A percentile compares a stretch with the other conserved stretches of the same genome.
These are phyloP conservation scores for Daldinia sp. DNA, from an alignment of 2,329 filamentous ascomycete genomes.

Conservation along the genomic window DNA sequence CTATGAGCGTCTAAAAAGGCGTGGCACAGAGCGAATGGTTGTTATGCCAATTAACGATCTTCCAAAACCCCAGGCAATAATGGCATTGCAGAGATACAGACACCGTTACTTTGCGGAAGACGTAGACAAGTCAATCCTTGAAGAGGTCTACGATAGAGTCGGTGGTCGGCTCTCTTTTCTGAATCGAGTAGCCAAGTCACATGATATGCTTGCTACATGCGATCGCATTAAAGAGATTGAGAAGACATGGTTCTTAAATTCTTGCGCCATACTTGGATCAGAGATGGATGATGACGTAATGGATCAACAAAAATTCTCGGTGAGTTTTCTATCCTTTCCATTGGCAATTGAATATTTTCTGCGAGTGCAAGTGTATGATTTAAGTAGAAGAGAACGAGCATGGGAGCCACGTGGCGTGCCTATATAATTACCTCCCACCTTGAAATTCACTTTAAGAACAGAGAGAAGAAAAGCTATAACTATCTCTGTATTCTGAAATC, in stretches of 20 bases:
- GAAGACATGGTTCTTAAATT: conserved; percentile 83
- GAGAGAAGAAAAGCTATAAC: not conserved
- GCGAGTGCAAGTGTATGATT: too few relatives aligned
- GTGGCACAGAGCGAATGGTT: conserved; percentile 89
- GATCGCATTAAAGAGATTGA: conserved; percentile 77
- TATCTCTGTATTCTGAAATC: not conserved
- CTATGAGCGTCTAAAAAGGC: conserved; percentile 91
- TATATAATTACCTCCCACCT: not conserved
- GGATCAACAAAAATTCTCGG: conserved; percentile 65
- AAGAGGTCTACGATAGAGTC: conserved; percentile 85
- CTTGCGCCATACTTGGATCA: conserved; percentile 79
- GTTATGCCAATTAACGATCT: conserved; percentile 88
- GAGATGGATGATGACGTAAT: conserved; percentile 97
- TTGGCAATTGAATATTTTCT: not conserved
- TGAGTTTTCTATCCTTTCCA: not conserved
- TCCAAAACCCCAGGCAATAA: conserved; percentile 80
- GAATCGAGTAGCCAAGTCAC: conserved; percentile 87
- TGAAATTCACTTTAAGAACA: not conserved
- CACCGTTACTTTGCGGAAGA: conserved; percentile 78
- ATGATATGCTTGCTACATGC: conserved; percentile 83
- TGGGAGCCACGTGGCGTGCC: not conserved
- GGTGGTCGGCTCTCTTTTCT: conserved; percentile 91
- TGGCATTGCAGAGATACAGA: conserved; percentile 84
- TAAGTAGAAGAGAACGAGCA: not conserved
- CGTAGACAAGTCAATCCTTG: conserved; percentile 67